phyloP scores from a whole-genome alignment of 768 basidiomycete species.

The Saitozyma sp. region DNA sequence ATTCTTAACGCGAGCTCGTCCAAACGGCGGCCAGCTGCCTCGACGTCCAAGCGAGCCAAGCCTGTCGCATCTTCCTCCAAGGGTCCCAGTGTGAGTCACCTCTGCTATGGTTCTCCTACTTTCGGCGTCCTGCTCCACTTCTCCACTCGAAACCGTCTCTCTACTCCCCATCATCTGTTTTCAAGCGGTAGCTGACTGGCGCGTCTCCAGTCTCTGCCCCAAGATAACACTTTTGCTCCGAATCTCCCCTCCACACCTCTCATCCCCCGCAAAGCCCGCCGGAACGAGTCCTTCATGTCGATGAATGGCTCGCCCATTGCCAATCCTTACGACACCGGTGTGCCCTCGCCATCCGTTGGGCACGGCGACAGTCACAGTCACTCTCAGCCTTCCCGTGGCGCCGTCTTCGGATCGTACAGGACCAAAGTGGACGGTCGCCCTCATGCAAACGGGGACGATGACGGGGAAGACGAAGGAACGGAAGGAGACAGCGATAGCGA shows the following conservation, averaged over 20 bases:
- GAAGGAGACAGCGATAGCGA: constrained; percentile 8
- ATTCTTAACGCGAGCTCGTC: constrained; percentile 9
- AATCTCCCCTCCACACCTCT: constrained; percentile 58
- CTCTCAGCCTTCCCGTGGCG: background rate
- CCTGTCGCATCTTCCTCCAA: background rate
- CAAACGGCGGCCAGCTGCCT: constrained; percentile 14
- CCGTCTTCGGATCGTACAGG: background rate
- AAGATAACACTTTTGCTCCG: constrained; percentile 64
- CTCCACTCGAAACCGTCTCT: background rate
- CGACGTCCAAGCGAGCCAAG: constrained; percentile 4
- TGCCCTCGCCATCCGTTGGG: background rate
- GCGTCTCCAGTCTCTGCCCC: constrained; percentile 25
- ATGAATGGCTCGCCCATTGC: constrained; percentile 78
- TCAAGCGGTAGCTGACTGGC: too few species aligned
- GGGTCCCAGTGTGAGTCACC: constrained; percentile 32
- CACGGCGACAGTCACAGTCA: constrained; percentile 2
- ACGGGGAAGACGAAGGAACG: constrained; percentile 13
- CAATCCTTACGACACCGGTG: constrained; percentile 59
- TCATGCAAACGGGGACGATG: constrained; percentile 9
- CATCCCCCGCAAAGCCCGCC: constrained; percentile 66
- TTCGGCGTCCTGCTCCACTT: constrained; percentile 1
- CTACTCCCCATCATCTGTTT: too few species aligned
- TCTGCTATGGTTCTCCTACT: background rate
- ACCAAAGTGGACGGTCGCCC: constrained; percentile 34
- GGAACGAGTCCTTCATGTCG: constrained; percentile 75